Evolutionary conservation across 352 stramenopile genomes (phyloP).

Genomic region (Phytophthora parvispora): DNA sequence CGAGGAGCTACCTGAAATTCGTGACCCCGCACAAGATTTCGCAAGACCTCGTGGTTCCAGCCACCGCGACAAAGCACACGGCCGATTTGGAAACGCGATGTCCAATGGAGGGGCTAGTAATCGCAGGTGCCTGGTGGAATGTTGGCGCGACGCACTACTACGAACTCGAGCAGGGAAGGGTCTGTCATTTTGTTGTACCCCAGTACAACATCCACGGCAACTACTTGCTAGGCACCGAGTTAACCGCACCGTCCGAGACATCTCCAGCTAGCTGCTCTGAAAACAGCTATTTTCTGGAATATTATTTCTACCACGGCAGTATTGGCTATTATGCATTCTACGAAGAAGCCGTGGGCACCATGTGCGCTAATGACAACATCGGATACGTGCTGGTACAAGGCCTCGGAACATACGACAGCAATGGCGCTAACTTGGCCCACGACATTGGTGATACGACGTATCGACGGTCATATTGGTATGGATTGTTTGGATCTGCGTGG

Average conservation of each 20-base stretch:
- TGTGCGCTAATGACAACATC: constrained; percentile 33
- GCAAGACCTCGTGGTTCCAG: constrained; percentile 26
- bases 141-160: constrained; percentile 37
- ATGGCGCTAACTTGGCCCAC: constrained; percentile 24
- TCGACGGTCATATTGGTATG: constrained; percentile 34
- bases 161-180: constrained; percentile 6
- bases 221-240: constrained; percentile 24
- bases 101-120: constrained; percentile 32
- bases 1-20: constrained; percentile 40
- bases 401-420: constrained; percentile 38
- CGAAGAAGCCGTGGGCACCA: constrained; percentile 33
- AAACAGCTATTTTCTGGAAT: constrained; percentile 35
- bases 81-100: constrained; percentile 21
- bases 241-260: background rate
- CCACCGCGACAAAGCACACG: constrained; percentile 6
- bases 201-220: constrained; percentile 40
- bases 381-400: constrained; percentile 35
- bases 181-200: constrained; percentile 40
- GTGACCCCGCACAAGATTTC: constrained; percentile 38
- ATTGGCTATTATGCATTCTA: constrained; percentile 41
- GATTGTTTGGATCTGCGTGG: constrained; percentile 28
- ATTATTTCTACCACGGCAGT: constrained; percentile 43
- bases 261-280: constrained; percentile 11
- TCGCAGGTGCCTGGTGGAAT: constrained; percentile 41
- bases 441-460: constrained; percentile 24